Conservation (phyloP, 2,329 filamentous ascomycete species). For the Aspergillus japonicus region DNA sequence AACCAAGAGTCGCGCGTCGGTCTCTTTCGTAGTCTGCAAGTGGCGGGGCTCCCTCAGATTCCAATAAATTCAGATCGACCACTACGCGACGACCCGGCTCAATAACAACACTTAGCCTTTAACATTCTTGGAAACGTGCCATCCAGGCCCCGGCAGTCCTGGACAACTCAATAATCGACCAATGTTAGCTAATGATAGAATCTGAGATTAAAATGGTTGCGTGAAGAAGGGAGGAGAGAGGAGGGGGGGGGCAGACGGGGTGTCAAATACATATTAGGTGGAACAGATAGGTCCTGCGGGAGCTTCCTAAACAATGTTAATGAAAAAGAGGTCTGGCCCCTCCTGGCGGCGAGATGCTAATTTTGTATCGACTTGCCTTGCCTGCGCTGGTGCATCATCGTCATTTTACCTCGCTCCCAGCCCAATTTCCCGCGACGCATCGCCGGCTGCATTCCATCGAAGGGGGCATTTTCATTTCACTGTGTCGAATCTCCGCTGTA, state of each 20-base stretch:
- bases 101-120: background rate
- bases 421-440: slow-evolving; percentile 2
- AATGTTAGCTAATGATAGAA: background rate
- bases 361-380: slow-evolving; percentile 1
- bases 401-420: slow-evolving; percentile 2
- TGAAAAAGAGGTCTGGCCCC: slow-evolving; percentile 11
- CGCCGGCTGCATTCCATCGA: slow-evolving; percentile 2
- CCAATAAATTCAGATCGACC: slow-evolving; percentile 30
- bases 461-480: slow-evolving; percentile 1
- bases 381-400: background rate
- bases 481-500: background rate
- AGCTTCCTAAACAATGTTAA: slow-evolving; percentile 4
- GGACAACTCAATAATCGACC: background rate
- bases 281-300: background rate
- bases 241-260: background rate
- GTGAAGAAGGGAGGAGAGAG: background rate
- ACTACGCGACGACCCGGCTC: slow-evolving; percentile 9
- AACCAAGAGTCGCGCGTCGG: background rate
- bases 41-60: slow-evolving; percentile 25
- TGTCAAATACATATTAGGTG: background rate
- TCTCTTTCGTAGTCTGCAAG: slow-evolving; percentile 12
- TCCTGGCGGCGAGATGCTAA: slow-evolving; percentile 11
- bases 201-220: background rate
- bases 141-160: background rate
- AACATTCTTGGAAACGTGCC: slow-evolving; percentile 10